A percentile compares a stretch with the other conserved stretches of the same genome.
Evolutionary conservation across 345 rosid genomes (phyloP).

Genomic region (Murraya koenigii): DNA sequence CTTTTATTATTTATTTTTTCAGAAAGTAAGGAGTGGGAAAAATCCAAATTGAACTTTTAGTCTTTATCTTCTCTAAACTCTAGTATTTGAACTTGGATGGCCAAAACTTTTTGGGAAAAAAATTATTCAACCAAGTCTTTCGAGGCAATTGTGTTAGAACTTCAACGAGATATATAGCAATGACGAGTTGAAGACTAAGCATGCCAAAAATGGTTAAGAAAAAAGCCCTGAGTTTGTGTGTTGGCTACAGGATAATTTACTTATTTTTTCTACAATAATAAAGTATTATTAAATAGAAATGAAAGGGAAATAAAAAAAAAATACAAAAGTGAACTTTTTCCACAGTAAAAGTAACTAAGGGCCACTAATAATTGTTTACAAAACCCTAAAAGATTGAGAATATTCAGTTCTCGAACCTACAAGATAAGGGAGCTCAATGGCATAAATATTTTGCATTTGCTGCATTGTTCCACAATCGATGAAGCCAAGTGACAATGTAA

Average conservation of each 20-base stretch:
- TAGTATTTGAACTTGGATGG: too few species aligned
- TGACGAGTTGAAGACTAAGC: neutral
- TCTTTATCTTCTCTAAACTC: too few species aligned
- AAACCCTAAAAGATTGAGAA: neutral
- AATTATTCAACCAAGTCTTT: too few species aligned
- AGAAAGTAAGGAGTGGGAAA: too few species aligned
- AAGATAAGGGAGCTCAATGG: neutral
- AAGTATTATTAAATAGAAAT: neutral
- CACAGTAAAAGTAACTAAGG: neutral
- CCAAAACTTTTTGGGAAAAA: too few species aligned
- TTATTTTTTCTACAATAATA: neutral
- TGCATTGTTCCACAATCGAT: neutral
- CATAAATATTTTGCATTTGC: neutral
- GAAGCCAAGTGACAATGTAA: neutral
- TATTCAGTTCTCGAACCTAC: neutral
- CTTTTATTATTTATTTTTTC: too few species aligned
- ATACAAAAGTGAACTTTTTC: neutral
- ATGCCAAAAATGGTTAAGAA: neutral
- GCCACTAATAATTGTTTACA: neutral
- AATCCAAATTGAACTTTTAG: too few species aligned
- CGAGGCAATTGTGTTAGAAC: too few species aligned
- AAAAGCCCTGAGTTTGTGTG: neutral
- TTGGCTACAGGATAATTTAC: neutral
- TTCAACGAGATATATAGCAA: too few species aligned
- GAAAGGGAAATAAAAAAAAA: neutral